Evolutionary conservation across 441 rosid genomes (phyloP), one percentile per base, ranked within the genome.

Genomic region (Arabidopsis hybrid): DNA sequence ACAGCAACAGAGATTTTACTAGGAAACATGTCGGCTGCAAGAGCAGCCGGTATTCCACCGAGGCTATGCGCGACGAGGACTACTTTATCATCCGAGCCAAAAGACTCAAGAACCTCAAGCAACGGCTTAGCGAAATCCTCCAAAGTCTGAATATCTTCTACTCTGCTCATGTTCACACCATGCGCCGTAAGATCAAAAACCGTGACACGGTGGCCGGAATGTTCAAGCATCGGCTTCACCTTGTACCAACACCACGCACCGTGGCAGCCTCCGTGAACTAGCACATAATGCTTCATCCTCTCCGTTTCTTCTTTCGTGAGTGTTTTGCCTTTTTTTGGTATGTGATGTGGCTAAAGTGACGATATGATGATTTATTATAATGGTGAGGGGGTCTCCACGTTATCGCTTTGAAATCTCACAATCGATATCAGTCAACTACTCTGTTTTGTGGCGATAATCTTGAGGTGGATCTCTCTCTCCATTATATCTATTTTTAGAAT

Each of bases 221-320:
- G 21, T 73, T 85, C 83, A 0, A 90, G 83, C 58, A 47, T 32
- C 4, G 88, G 86, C 31, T 79, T 81, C 13, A 86, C 39, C 72
- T 85, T 88, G 85, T 85, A 80, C 92, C 95, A 89, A 32, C 77
- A 31, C 92, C 90, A 89, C 0, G 89, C 89, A 3, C 95, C 95
- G 26, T 84, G 89, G 53, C 81, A 65, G 3, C 80, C 77, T 2
- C 91, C 89, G 38, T 86, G 89, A 32, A 87, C 85, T 8, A 88
- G 78, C 69, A 83, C 79, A 72, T 73, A 78, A 16, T 62, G 69
- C 69, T 69, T 75, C 74, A 60, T 75, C 6, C 13, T 71, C 13
- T 71, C 32, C 39, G 5, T 3, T 17, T 16, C n/a, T 26, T 50
- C 13, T 34, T 18, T 10, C 0, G 6, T 35, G 9, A 14, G 12